phyloP scores from a whole-genome alignment of 306 rosid genomes.

The Aeschynomene evenia region DNA sequence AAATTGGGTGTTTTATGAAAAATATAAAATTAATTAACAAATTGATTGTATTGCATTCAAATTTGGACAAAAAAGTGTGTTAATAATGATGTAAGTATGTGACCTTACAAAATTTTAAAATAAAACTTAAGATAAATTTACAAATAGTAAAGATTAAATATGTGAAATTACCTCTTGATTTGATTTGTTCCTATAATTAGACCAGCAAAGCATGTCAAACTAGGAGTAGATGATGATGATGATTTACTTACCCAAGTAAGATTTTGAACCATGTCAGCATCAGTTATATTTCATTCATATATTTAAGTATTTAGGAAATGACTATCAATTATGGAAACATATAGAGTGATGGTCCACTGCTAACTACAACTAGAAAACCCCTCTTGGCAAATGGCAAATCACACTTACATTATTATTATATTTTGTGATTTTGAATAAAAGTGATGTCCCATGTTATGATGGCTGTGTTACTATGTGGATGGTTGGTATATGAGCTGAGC shows the following conservation, averaged over 20 bases:
- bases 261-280: neutral
- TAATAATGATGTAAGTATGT: no score
- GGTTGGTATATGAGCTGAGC: neutral
- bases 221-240: neutral
- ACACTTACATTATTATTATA: no score
- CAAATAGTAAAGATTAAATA: no score
- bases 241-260: neutral
- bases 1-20: neutral
- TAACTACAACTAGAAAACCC: neutral
- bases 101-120: no score
- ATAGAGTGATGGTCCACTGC: neutral
- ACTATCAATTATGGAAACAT: neutral
- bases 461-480: neutral
- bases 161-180: no score
- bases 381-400: neutral
- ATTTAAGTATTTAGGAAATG: neutral
- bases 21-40: neutral
- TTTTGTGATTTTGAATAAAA: neutral
- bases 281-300: neutral
- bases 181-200: neutral
- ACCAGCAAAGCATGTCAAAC: neutral
- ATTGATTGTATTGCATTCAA: neutral
- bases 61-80: no score
- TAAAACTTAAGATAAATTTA: no score
- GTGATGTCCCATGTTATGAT: conserved; percentile 14